A percentile compares a stretch with the other conserved stretches of the same genome.
Evolutionary conservation across 805 yeast species (phyloP).

Genomic region (Nematodospora valgi): DNA sequence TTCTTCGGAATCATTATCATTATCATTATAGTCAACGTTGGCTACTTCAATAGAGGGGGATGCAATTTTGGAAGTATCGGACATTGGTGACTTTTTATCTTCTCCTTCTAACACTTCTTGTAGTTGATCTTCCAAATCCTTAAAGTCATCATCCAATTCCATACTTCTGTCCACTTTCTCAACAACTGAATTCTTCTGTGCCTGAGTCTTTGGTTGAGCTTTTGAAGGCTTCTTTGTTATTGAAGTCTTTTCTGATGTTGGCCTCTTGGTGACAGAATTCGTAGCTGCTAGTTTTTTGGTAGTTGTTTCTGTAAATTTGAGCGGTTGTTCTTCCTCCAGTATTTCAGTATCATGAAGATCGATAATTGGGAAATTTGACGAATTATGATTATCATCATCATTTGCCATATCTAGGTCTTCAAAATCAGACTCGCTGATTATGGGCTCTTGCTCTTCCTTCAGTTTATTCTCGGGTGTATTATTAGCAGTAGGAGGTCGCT

Average conservation of each 20-base stretch:
- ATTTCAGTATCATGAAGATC: neutral
- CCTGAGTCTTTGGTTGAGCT: constrained; percentile 4
- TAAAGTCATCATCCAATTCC: constrained; percentile 39
- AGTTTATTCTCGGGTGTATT: constrained; percentile 11
- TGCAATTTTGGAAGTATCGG: neutral
- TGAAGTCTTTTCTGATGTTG: neutral
- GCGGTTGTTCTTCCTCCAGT: too few species aligned
- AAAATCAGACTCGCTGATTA: constrained; percentile 36
- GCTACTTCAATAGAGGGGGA: neutral
- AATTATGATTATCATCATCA: constrained; percentile 11
- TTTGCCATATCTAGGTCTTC: constrained; percentile 25
- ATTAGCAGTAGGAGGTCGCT: constrained; percentile 14
- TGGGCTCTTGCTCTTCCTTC: constrained; percentile 9
- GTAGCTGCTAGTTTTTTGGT: too few species aligned
- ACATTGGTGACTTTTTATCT: neutral
- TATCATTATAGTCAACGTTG: constrained; percentile 8
- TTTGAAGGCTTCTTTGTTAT: neutral
- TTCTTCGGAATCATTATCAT: constrained; percentile 22
- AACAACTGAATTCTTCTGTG: constrained; percentile 1
- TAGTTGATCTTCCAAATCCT: constrained; percentile 41
- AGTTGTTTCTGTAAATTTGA: too few species aligned
- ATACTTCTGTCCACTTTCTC: constrained; percentile 4
- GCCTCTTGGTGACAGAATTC: neutral
- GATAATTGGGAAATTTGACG: constrained; percentile 9
- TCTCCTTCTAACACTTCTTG: constrained; percentile 37